These are phyloP conservation scores for Diplotaxis tenuifolia DNA, from an alignment of 345 rosid genomes.

Conservation along the genomic window DNA sequence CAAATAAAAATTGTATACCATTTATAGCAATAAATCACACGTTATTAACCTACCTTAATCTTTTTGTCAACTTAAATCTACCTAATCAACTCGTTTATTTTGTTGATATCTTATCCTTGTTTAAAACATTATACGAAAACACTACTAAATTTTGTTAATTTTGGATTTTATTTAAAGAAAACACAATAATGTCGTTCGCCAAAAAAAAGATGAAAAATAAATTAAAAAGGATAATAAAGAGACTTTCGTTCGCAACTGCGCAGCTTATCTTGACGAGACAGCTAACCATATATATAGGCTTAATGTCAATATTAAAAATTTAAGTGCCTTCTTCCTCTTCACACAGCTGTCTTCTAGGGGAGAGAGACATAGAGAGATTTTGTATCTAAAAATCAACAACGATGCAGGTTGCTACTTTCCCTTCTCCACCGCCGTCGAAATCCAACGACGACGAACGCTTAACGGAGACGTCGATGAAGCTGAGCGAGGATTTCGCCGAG, in stretches of 20 bases:
- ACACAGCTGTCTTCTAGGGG: constrained; percentile 14
- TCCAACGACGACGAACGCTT: constrained; percentile 9
- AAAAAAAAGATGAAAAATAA: neutral
- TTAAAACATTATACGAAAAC: neutral
- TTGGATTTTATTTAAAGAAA: neutral
- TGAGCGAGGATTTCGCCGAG: constrained; percentile 30
- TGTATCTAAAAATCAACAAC: constrained; percentile 8
- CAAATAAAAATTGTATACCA: neutral
- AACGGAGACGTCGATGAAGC: constrained; percentile 10
- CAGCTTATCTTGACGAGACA: constrained; percentile 16
- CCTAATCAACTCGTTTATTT: neutral
- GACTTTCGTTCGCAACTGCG: constrained; percentile 3
- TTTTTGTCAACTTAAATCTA: neutral
- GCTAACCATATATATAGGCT: constrained; percentile 29
- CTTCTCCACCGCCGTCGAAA: constrained; percentile 26
- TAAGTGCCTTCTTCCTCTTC: neutral
- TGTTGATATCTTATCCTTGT: neutral
- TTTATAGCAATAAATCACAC: neutral
- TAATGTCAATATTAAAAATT: neutral
- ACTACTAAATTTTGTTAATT: neutral
- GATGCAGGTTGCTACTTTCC: constrained; percentile 29
- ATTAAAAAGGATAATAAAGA: neutral
- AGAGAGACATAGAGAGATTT: neutral
- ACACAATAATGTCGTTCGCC: neutral
- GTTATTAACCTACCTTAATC: neutral